phyloP scores from a whole-genome alignment of 2,329 filamentous ascomycete species.

The Talaromyces albobiverticillius region DNA sequence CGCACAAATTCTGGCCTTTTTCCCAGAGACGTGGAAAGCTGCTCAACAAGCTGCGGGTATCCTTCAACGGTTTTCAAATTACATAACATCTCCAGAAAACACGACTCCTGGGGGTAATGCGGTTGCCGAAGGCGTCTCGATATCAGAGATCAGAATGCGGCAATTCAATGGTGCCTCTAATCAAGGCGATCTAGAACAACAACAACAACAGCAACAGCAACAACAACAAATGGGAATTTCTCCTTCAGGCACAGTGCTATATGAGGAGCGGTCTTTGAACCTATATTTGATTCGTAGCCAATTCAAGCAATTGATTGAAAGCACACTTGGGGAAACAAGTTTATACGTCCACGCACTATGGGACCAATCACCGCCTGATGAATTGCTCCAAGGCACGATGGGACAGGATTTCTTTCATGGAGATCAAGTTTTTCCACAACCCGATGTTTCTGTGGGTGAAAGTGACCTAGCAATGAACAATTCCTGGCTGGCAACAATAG shows the following conservation, averaged over 20 bases:
- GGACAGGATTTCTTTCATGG: not conserved
- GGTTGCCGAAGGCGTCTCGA: not conserved
- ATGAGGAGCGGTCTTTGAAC: not conserved
- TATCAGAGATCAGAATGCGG: not conserved
- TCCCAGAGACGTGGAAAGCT: constrained; percentile 3
- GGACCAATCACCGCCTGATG: not conserved
- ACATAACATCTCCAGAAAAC: not conserved
- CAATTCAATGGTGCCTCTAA: not conserved
- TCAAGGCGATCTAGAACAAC: not conserved
- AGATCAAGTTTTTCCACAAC: not conserved
- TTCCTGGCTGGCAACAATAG: constrained; percentile 14
- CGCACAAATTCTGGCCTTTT: constrained; percentile 2
- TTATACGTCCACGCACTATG: constrained; percentile 8
- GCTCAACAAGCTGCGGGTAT: constrained; percentile 3
- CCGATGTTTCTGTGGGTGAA: not conserved
- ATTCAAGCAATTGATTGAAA: not conserved
- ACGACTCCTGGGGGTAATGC: not conserved
- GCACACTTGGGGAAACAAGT: constrained; percentile 5
- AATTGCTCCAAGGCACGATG: not conserved
- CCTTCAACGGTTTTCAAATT: not conserved
- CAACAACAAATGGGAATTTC: not conserved
- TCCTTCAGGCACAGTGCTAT: not conserved
- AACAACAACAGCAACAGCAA: too few species aligned
- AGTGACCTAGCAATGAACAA: not conserved
- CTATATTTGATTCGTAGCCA: not conserved